Evolutionary conservation across 768 basidiomycete genomes (phyloP).

Genomic region (Collybia sordida): DNA sequence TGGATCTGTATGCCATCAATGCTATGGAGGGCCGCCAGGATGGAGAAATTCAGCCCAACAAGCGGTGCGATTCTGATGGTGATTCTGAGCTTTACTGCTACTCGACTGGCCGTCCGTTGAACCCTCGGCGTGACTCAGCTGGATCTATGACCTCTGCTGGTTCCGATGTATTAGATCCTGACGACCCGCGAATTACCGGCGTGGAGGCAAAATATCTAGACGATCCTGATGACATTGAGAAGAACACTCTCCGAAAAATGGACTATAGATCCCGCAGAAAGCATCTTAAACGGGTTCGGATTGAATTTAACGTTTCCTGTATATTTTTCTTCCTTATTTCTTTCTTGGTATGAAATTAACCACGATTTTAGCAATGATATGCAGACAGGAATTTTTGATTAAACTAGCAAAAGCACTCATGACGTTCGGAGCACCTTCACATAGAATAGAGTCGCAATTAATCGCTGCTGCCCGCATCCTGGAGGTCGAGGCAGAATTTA

Average conservation of each 20-base stretch:
- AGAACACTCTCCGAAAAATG: conserved; percentile 60
- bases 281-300: conserved; percentile 59
- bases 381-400: conserved; percentile 83
- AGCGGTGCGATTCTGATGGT: conserved; percentile 13
- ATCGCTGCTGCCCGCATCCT: conserved; percentile 86
- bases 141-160: conserved; percentile 38
- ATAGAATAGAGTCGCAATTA: conserved; percentile 92
- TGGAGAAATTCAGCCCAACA: conserved; percentile 10
- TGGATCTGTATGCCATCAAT: conserved; percentile 50
- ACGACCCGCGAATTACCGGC: conserved; percentile 72
- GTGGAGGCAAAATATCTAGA: conserved; percentile 46
- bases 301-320: conserved; percentile 79
- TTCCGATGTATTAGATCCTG: conserved; percentile 62
- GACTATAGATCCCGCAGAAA: conserved; percentile 68
- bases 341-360: conserved; percentile 9
- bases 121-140: conserved; percentile 43
- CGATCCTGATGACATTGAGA: conserved; percentile 63
- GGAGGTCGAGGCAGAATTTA: conserved; percentile 89
- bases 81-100: conserved; percentile 19
- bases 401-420: conserved; percentile 85
- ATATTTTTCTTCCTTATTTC: conserved; percentile 16
- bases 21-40: conserved; percentile 20
- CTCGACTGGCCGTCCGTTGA: conserved; percentile 22
- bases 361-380: conserved; percentile 57
- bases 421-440: conserved; percentile 91